These are phyloP conservation scores for Penicillium psychrosexuale DNA, from an alignment of 2,329 filamentous ascomycete genomes.

Conservation along the genomic window DNA sequence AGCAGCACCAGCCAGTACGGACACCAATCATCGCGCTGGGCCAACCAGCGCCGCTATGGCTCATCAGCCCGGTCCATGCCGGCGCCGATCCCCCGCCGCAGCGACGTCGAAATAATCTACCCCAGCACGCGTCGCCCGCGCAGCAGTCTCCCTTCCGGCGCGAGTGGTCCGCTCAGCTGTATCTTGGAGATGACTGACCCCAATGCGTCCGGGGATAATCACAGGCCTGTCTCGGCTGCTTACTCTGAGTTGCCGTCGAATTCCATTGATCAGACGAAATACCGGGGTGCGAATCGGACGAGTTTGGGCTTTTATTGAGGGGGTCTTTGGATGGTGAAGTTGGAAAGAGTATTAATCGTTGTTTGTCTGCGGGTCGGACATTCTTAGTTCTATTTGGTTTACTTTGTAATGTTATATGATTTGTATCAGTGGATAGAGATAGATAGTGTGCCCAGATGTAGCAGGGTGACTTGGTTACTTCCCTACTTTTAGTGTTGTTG, in stretches of 20 bases:
- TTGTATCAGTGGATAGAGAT: slow-evolving; percentile 1
- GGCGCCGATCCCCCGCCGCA: slow-evolving; percentile 23
- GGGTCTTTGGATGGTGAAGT: not conserved
- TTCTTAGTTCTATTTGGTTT: not conserved
- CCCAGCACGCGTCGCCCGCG: slow-evolving; percentile 34
- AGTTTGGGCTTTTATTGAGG: slow-evolving; percentile 23
- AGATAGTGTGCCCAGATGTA: not conserved
- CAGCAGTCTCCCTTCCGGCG: slow-evolving; percentile 32
- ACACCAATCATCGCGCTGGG: slow-evolving; percentile 17
- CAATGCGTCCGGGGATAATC: slow-evolving; percentile 23
- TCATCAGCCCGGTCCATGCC: slow-evolving; percentile 19
- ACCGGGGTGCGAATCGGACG: slow-evolving; percentile 33
- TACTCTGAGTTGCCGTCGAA: slow-evolving; percentile 11
- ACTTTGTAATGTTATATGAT: not conserved
- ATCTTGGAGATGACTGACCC: slow-evolving; percentile 28
- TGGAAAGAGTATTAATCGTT: not conserved
- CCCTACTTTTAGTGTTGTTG: not conserved
- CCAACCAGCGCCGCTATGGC: slow-evolving; percentile 22
- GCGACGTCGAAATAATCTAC: slow-evolving; percentile 36
- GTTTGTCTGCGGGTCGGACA: slow-evolving; percentile 1
- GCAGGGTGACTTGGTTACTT: not conserved
- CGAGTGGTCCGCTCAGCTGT: slow-evolving; percentile 27
- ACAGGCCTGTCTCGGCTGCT: not conserved
- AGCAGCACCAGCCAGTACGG: slow-evolving; percentile 11
- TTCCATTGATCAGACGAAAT: slow-evolving; percentile 25